Base-by-base conservation (phyloP, 176 grass and related monocot genomes). In the Bromus sterilis region DNA sequence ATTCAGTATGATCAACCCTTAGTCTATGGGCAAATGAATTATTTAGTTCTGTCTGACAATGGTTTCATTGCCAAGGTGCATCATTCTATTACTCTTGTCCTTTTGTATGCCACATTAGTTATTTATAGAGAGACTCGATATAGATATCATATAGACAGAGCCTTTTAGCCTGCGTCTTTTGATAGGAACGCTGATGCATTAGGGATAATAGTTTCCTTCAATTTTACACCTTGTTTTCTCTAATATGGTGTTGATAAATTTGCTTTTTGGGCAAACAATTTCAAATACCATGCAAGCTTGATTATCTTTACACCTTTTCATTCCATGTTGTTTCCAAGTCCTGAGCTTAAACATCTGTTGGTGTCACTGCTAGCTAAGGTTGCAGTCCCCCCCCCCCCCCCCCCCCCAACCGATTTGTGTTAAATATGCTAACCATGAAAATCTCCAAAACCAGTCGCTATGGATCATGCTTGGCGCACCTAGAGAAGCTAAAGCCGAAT, bases 401-500 rank as follows among this genome's bases (percentile, higher is more conserved):
- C n/a, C 24, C 23, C 57, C 24, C 23, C 57, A 25, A 8, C 39
- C 74, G n/a, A 43, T 84, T 6, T 51, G 1, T 81, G 55, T 49
- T 48, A 31, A 57, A 23, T 81, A 40, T 83, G 66, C 65, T 87
- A 55, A 92, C 46, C 4, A 51, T 73, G 25, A 57, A 26, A 77
- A 74, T 72, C n/a, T 24, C 25, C 2, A 26, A 26, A 58, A 78
- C 53, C 75, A 91, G 89, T 63, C 89, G 86, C 66, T 93, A 93
- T 82, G 94, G 91, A 30, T 89, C 91, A 39, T 97, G 86, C 58
- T 74, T 93, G 87, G 86, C 78, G 65, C 90, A 91, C 78, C 89
- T 97, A 10, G 86, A 87, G 78, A 97, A 87, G 93, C 89, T 91
- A 78, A 95, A 89, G 69, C 76, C 89, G 9, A 97, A 97, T 74